Evolutionary conservation across 495 filamentous ascomycete species (phyloP).

Genomic region (Neurospora sublineolata): DNA sequence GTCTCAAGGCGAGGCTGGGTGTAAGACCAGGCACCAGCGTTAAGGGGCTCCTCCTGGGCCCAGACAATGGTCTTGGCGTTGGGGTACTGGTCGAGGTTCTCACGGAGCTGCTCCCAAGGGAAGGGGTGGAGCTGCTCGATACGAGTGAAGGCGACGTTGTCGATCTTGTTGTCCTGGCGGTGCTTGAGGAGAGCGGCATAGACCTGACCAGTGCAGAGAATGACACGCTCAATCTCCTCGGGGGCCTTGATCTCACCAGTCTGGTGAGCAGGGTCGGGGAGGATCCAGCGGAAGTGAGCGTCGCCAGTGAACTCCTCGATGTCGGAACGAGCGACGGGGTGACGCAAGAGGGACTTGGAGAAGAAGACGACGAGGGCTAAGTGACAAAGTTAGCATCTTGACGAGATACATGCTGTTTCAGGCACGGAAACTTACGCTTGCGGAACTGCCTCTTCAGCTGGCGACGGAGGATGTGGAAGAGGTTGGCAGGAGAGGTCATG

Average conservation of each 20-base stretch:
- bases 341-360: conserved; percentile 86
- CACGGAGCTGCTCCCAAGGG: conserved; percentile 91
- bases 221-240: conserved; percentile 84
- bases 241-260: conserved; percentile 57
- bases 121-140: conserved; percentile 97
- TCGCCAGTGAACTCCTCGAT: conserved; percentile 84
- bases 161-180: conserved; percentile 70
- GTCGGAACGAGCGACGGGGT: conserved; percentile 77
- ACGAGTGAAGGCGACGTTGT: conserved; percentile 84
- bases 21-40: conserved; percentile 92
- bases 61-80: conserved; percentile 95
- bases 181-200: conserved; percentile 84
- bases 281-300: conserved; percentile 92
- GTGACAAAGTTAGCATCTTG: conserved; percentile 25
- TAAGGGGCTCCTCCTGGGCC: conserved; percentile 94
- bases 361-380: conserved; percentile 91
- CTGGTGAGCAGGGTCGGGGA: conserved; percentile 73
- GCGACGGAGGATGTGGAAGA: conserved; percentile 91
- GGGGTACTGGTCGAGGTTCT: conserved; percentile 91
- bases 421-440: conserved; percentile 60
- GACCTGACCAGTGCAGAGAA: conserved; percentile 91
- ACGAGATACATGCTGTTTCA: neutral
- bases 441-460: conserved; percentile 99
- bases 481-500: conserved; percentile 84
- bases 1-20: conserved; percentile 94